Evolutionary conservation across 1,284 basidiomycete genomes (phyloP), one percentile per base, ranked within the genome.

Genomic region (Malassezia yamatoensis): DNA sequence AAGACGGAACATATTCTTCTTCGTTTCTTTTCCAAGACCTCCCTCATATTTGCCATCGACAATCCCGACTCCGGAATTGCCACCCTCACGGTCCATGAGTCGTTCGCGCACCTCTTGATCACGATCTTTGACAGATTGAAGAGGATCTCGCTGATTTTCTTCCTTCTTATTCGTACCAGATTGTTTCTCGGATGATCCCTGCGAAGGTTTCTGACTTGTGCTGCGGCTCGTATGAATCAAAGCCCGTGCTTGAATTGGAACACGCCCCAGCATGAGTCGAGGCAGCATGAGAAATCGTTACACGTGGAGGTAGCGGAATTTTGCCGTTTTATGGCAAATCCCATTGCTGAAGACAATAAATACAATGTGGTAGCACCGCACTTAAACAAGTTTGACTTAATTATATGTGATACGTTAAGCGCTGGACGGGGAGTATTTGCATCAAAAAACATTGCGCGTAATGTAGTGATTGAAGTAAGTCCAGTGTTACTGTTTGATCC

Each of bases 401-500:
- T 24, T 15, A 63, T 70, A 36, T 42, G 50, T 13, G 53, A 62
- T n/a, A 51, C 62, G 1, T 38, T 39, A 9, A 12, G 12, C 6
- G 29, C 53, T 1, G 66, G 68, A 0, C 60, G 70, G 1, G 67
- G 68, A 5, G 51, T 72, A 3, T 70, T 59, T 43, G 58, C 70
- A 2, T 46, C 68, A 3, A 34, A n/a, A 0, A 15, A 53, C 0
- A 51, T 72, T 10, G 18, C 57, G 10, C 77, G 81, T 1, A 80
- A 83, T 15, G 85, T 84, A 0, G 56, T 86, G 11, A 73, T 96
- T 56, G 90, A 96, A 73, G 82, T 85, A 60, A 86, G 85, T 56
- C 90, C 90, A 0, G 87, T 90, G n/a, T 78, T 94, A 10, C 78
- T 94, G 7, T 83, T 93, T 65, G 76, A 78, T 1, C 79, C 81